A percentile compares a stretch with the other conserved stretches of the same genome.
These are phyloP conservation scores for Mentha longifolia DNA, from an alignment of 257 asterid genomes.

Conservation along the genomic window DNA sequence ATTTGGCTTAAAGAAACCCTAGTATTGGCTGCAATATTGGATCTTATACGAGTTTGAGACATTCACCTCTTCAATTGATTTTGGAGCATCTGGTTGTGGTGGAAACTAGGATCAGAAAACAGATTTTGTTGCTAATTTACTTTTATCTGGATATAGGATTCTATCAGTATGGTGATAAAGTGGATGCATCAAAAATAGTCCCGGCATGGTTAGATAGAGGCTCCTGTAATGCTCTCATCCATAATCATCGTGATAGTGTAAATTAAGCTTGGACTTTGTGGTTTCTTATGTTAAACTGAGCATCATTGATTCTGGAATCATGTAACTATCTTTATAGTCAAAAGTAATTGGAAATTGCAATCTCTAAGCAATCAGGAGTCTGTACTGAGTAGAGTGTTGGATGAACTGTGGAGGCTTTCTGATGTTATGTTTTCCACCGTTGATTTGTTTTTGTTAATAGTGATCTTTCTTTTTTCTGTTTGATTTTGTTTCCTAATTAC, in stretches of 20 bases:
- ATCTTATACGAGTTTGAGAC: neutral
- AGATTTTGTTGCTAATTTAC: neutral
- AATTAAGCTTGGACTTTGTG: neutral
- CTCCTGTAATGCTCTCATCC: neutral
- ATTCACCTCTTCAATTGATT: conserved; percentile 4
- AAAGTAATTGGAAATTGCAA: neutral
- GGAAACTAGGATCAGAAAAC: neutral
- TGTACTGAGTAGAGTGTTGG: neutral
- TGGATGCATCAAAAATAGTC: neutral
- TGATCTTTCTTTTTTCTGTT: neutral
- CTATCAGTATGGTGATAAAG: neutral
- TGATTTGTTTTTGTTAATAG: neutral
- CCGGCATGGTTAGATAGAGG: neutral
- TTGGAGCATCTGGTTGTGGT: neutral
- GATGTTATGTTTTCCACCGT: conserved; percentile 8
- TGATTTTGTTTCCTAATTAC: conserved; percentile 2
- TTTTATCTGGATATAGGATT: neutral
- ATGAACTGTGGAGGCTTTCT: conserved; percentile 8
- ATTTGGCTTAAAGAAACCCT: neutral
- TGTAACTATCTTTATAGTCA: neutral
- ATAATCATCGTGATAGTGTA: neutral
- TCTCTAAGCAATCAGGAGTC: conserved; percentile 6
- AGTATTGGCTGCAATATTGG: neutral
- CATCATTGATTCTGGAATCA: conserved; percentile 17
- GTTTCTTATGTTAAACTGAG: neutral